A percentile compares a stretch with the other conserved stretches of the same genome.
These are phyloP conservation scores for Fusarium sp. DNA, from an alignment of 2,329 filamentous ascomycete genomes.

Conservation along the genomic window DNA sequence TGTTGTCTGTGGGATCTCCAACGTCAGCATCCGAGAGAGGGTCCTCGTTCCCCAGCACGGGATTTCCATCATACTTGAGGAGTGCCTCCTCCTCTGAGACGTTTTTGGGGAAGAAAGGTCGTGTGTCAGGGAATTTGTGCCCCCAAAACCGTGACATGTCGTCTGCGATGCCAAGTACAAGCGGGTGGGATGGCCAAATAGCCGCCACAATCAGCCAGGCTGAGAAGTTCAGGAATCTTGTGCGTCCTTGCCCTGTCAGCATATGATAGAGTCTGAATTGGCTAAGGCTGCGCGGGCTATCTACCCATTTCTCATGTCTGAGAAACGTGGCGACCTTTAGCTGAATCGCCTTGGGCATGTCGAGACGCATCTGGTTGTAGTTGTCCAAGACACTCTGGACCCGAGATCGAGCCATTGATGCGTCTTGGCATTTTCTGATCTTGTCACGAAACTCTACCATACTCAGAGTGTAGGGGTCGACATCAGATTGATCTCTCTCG, in stretches of 20 bases:
- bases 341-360: background rate
- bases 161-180: background rate
- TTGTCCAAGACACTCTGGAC: background rate
- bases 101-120: background rate
- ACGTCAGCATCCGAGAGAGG: background rate
- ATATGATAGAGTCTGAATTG: background rate
- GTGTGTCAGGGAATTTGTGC: background rate
- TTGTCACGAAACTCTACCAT: background rate
- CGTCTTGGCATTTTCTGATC: background rate
- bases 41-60: no score
- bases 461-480: background rate
- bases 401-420: background rate
- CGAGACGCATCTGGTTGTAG: background rate
- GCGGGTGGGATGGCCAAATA: background rate
- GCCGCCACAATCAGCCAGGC: background rate
- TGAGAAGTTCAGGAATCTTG: background rate
- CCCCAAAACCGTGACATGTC: background rate
- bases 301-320: background rate
- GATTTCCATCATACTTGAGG: background rate
- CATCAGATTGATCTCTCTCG: background rate
- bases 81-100: background rate
- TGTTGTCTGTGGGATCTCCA: background rate
- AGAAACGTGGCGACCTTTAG: background rate
- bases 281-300: background rate
- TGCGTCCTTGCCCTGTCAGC: background rate